Conservation (phyloP, 768 basidiomycete species). For the Calocybe gangraenosa region DNA sequence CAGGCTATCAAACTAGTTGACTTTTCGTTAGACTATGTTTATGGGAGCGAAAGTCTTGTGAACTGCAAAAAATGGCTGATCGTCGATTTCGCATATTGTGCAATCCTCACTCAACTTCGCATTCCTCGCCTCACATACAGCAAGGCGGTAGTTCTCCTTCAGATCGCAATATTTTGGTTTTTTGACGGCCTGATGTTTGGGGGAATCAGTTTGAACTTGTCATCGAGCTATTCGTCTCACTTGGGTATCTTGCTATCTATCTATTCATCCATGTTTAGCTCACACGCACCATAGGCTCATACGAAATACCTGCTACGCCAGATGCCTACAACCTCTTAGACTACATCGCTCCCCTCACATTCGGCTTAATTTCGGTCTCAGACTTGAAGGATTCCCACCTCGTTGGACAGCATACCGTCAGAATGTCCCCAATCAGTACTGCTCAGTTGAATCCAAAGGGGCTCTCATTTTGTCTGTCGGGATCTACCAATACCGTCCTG, state of each 20-base stretch:
- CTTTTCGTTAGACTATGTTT: conserved; percentile 52
- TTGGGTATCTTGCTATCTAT: conserved; percentile 25
- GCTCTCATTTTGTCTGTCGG: conserved; percentile 69
- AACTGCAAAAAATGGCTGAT: conserved; percentile 69
- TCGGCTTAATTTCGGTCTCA: conserved; percentile 44
- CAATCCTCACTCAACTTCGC: conserved; percentile 54
- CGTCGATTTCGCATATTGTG: conserved; percentile 60
- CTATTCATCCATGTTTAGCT: background rate
- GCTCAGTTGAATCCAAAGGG: conserved; percentile 81
- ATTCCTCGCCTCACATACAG: conserved; percentile 73
- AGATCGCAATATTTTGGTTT: conserved; percentile 58
- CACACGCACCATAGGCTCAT: conserved; percentile 20
- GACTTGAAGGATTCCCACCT: conserved; percentile 52
- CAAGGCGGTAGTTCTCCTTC: conserved; percentile 57
- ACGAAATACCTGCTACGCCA: conserved; percentile 37
- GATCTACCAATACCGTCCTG: conserved; percentile 49
- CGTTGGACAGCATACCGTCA: conserved; percentile 85
- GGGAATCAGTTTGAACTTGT: conserved; percentile 54
- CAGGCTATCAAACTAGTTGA: conserved; percentile 79
- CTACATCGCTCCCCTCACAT: conserved; percentile 43
- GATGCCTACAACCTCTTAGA: conserved; percentile 46
- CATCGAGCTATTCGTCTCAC: conserved; percentile 9
- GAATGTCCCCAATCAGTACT: conserved; percentile 91
- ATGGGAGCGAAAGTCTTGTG: conserved; percentile 36
- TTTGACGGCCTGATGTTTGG: conserved; percentile 71